phyloP scores from a whole-genome alignment of 192 early-diverging fungal genomes.

The Spizellomyces sp. region DNA sequence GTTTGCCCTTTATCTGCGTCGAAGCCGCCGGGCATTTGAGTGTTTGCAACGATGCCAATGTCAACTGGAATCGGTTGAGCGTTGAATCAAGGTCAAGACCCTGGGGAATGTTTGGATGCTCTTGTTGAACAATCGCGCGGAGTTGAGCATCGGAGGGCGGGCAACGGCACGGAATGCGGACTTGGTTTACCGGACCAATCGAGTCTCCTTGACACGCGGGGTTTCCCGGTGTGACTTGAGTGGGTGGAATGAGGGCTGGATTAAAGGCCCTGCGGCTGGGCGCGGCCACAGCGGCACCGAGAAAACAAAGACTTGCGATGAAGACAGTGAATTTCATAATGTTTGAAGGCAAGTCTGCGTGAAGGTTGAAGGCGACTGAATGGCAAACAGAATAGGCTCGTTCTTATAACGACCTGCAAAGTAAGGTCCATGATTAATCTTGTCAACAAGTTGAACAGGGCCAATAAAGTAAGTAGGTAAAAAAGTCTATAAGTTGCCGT shows the following conservation, averaged over 20 bases:
- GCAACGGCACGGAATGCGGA: slow-evolving; percentile 34
- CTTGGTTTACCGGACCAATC: slow-evolving; percentile 14
- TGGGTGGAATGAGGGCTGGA: slow-evolving; percentile 15
- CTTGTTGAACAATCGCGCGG: slow-evolving; percentile 12
- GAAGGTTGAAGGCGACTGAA: too few relatives aligned
- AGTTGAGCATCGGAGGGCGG: slow-evolving; percentile 20
- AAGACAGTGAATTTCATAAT: too few relatives aligned
- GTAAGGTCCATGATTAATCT: too few relatives aligned
- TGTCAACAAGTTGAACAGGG: too few relatives aligned
- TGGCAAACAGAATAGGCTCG: too few relatives aligned
- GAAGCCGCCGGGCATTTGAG: slow-evolving; percentile 20
- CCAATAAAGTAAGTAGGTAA: too few relatives aligned
- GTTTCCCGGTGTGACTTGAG: slow-evolving; percentile 24
- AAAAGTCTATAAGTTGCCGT: too few relatives aligned
- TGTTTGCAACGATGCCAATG: slow-evolving; percentile 19
- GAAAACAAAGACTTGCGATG: too few relatives aligned
- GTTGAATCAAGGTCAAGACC: slow-evolving; percentile 26
- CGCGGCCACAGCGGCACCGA: neutral
- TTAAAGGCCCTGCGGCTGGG: neutral
- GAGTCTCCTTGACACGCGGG: slow-evolving; percentile 28
- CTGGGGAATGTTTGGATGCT: slow-evolving; percentile 15
- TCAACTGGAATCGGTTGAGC: slow-evolving; percentile 21
- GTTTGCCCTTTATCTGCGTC: slow-evolving; percentile 14
- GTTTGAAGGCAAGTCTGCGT: too few relatives aligned
- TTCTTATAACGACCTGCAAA: too few relatives aligned